Conservation (phyloP, 179 eudicot species). For the Carnegiea gigantea region DNA sequence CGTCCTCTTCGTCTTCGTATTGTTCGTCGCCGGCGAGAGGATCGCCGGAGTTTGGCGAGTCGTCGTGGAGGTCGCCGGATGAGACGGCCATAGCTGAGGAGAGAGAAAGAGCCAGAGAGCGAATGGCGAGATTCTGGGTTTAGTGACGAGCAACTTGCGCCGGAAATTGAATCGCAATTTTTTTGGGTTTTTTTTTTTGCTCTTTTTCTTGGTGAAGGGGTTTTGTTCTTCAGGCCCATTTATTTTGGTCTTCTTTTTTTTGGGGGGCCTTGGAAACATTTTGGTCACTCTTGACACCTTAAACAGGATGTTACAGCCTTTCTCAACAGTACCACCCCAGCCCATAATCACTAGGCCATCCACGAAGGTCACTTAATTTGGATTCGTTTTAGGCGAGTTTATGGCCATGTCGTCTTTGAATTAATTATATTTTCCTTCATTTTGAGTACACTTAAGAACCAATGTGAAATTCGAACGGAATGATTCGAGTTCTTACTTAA, state of each 20-base stretch:
- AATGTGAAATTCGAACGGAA: too few species aligned
- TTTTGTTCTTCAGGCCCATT: neutral
- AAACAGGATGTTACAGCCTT: too few species aligned
- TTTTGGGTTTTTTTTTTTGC: neutral
- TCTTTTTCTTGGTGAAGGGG: neutral
- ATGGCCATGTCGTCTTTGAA: too few species aligned
- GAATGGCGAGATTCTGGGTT: constrained; percentile 4
- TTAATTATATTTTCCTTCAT: too few species aligned
- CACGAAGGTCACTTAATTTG: too few species aligned
- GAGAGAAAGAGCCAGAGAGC: neutral
- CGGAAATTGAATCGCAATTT: neutral
- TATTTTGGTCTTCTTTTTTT: neutral
- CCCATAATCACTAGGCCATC: too few species aligned
- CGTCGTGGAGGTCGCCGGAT: neutral
- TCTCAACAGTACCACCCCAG: too few species aligned
- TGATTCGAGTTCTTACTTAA: too few species aligned
- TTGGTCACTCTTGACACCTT: too few species aligned
- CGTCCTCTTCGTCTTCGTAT: constrained; percentile 23
- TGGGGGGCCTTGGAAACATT: too few species aligned
- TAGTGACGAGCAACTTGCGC: constrained; percentile 3
- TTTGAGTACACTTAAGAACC: too few species aligned
- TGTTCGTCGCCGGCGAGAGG: constrained; percentile 13
- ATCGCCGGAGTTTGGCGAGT: neutral
- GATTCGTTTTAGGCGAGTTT: too few species aligned
- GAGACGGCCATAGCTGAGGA: constrained; percentile 17